Evolutionary conservation across 2,329 filamentous ascomycete species (phyloP).

Genomic region (Penicillium corylophilum): DNA sequence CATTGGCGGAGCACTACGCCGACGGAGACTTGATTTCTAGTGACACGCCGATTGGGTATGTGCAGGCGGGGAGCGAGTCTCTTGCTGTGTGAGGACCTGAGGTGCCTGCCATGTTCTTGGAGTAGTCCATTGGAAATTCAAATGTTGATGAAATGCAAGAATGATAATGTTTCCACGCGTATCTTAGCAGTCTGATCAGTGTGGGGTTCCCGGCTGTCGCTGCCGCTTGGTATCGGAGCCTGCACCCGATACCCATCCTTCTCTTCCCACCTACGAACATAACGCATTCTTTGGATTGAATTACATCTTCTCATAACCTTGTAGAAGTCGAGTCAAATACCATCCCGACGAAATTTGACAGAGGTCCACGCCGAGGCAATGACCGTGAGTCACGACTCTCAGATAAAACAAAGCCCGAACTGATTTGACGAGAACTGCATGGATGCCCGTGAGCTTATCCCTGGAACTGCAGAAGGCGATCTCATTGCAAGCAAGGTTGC

Average conservation of each 20-base stretch:
- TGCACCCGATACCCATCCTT: background rate
- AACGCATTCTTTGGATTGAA: background rate
- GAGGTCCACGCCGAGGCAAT: background rate
- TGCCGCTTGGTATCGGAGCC: background rate
- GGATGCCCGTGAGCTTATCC: background rate
- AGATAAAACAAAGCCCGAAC: background rate
- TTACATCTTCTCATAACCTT: background rate
- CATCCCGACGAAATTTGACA: background rate
- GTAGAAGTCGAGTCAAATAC: background rate
- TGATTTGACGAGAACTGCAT: background rate
- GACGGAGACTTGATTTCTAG: constrained; percentile 54
- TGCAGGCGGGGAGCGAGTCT: constrained; percentile 32
- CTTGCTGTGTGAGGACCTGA: constrained; percentile 34
- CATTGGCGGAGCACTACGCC: background rate
- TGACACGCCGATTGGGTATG: constrained; percentile 35
- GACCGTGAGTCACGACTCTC: background rate
- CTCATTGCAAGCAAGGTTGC: constrained; percentile 28
- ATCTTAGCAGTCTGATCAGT: background rate
- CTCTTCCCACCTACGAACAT: background rate
- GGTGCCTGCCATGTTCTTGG: background rate
- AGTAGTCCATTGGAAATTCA: background rate
- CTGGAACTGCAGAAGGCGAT: constrained; percentile 17
- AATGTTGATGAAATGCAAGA: background rate
- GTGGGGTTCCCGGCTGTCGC: background rate
- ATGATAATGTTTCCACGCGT: background rate